These are phyloP conservation scores for Ensete ventricosum DNA, from an alignment of 176 grass and related monocot genomes.

Conservation along the genomic window DNA sequence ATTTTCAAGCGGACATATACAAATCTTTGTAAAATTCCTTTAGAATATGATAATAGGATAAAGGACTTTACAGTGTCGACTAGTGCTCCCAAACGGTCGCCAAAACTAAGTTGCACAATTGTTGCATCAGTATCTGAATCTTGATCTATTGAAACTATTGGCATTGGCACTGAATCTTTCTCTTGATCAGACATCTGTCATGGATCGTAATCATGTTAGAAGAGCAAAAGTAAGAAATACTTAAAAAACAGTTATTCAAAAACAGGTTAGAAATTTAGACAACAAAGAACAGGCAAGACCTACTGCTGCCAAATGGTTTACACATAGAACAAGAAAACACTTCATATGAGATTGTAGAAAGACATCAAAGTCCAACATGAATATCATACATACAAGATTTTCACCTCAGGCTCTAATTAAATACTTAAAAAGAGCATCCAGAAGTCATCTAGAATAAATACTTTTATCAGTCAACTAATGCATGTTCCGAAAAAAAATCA, in stretches of 20 bases:
- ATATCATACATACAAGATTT: too few species aligned
- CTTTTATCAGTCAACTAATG: background rate
- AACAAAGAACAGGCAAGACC: too few species aligned
- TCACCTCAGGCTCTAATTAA: too few species aligned
- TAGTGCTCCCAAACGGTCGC: slow-evolving; percentile 83
- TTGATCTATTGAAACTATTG: slow-evolving; percentile 89
- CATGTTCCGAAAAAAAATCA: background rate
- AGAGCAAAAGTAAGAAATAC: background rate
- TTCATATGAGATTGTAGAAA: too few species aligned
- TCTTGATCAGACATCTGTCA: slow-evolving; percentile 25
- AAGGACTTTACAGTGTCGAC: slow-evolving; percentile 63
- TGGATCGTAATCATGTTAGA: background rate
- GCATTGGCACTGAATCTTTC: slow-evolving; percentile 48
- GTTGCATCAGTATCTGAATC: slow-evolving; percentile 88
- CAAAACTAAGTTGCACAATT: slow-evolving; percentile 92
- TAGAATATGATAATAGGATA: background rate
- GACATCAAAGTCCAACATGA: too few species aligned
- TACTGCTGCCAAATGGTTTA: too few species aligned
- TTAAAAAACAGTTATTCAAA: too few species aligned
- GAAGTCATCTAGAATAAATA: too few species aligned
- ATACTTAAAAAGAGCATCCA: too few species aligned
- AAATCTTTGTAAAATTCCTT: background rate
- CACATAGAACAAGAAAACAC: too few species aligned
- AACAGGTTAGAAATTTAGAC: too few species aligned
- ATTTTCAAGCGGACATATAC: background rate